phyloP scores from a whole-genome alignment of 179 eudicot genomes.

The Spergularia azorica region DNA sequence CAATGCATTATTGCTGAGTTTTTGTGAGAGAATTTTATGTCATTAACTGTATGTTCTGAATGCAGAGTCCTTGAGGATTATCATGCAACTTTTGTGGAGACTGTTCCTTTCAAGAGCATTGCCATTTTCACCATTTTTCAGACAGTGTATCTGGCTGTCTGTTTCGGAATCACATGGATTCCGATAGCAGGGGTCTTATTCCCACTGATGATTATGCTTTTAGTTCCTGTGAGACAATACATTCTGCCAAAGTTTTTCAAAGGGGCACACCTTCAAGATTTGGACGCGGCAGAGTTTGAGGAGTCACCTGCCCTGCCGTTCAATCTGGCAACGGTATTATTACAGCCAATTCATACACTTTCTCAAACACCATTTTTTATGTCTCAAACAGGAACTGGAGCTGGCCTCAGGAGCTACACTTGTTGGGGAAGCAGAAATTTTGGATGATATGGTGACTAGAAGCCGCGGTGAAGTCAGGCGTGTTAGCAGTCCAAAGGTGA shows the following conservation, averaged over 20 bases:
- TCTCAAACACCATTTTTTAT: background rate
- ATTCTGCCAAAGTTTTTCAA: constrained; percentile 81
- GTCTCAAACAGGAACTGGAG: constrained; percentile 58
- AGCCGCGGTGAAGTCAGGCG: constrained; percentile 85
- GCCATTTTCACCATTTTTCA: constrained; percentile 80
- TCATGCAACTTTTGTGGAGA: constrained; percentile 90
- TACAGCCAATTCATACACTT: background rate
- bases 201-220: constrained; percentile 89
- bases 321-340: constrained; percentile 51
- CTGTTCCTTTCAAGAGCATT: constrained; percentile 88
- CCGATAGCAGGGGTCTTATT: constrained; percentile 88
- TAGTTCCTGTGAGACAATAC: constrained; percentile 91
- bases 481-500: constrained; percentile 62
- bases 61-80: constrained; percentile 88
- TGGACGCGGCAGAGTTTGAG: constrained; percentile 90
- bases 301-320: constrained; percentile 82
- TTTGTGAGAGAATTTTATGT: background rate
- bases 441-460: constrained; percentile 80
- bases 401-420: constrained; percentile 50
- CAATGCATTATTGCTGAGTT: background rate
- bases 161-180: constrained; percentile 95
- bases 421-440: constrained; percentile 62
- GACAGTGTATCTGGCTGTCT: constrained; percentile 63
- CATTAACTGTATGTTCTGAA: constrained; percentile 9
- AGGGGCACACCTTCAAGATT: constrained; percentile 84